Evolutionary conservation across 1,139 yeast genomes (phyloP).

Genomic region (Blastobotrys proliferans): DNA sequence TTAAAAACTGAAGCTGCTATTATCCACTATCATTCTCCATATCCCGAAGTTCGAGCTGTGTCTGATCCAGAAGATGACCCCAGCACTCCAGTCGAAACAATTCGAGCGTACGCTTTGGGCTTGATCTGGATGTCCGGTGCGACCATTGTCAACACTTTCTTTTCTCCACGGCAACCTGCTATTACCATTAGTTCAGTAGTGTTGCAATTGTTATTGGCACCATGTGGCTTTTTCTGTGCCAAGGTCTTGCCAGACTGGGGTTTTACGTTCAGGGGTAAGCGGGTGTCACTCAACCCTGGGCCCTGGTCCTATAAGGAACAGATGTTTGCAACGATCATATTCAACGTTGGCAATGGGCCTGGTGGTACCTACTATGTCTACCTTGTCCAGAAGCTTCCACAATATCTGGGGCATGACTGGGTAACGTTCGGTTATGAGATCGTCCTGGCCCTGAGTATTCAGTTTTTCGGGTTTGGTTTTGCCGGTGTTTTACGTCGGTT

Average conservation of each 20-base stretch:
- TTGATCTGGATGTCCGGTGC: conserved; percentile 52
- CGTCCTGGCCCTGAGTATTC: conserved; percentile 48
- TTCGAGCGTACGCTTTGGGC: conserved; percentile 52
- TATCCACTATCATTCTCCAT: conserved; percentile 51
- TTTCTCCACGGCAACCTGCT: conserved; percentile 49
- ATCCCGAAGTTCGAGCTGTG: conserved; percentile 58
- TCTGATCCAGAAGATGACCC: conserved; percentile 40
- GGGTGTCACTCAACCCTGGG: conserved; percentile 49
- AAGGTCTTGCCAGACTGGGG: conserved; percentile 45
- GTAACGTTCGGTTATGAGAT: conserved; percentile 49
- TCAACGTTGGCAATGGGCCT: conserved; percentile 28
- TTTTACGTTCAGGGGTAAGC: conserved; percentile 38
- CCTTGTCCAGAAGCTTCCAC: conserved; percentile 40
- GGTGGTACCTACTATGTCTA: conserved; percentile 36
- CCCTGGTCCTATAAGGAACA: conserved; percentile 70
- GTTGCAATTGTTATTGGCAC: conserved; percentile 54
- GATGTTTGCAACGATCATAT: conserved; percentile 52
- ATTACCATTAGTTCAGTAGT: conserved; percentile 47
- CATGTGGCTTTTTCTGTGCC: conserved; percentile 30
- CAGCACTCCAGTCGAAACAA: conserved; percentile 45
- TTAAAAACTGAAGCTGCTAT: conserved; percentile 25
- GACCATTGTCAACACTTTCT: conserved; percentile 53
- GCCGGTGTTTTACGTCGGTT: conserved; percentile 57
- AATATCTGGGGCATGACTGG: conserved; percentile 42
- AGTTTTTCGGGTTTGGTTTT: conserved; percentile 57